A percentile compares a stretch with the other conserved stretches of the same genome.
Conservation (phyloP, 1,284 basidiomycete species). For the Apiotrichum akiyoshidainum region DNA sequence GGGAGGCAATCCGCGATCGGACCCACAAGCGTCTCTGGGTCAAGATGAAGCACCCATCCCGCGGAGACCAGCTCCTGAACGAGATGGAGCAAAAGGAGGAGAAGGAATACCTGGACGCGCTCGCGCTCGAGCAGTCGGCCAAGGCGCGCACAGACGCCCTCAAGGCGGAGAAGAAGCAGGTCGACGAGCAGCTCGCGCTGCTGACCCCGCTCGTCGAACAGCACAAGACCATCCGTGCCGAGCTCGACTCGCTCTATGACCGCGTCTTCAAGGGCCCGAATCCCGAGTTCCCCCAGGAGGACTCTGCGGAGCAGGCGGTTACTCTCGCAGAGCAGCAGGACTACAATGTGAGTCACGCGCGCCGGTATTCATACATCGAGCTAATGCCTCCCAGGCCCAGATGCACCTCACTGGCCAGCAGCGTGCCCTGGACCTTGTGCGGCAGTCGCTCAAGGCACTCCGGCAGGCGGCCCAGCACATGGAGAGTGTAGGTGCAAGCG, state of each 20-base stretch:
- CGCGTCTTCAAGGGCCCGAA: slow-evolving; percentile 21
- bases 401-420: slow-evolving; percentile 14
- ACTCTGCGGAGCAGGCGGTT: slow-evolving; percentile 15
- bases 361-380: neutral
- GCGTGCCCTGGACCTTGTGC: slow-evolving; percentile 16
- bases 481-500: neutral
- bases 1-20: slow-evolving; percentile 21
- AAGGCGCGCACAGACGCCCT: slow-evolving; percentile 22
- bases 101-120: slow-evolving; percentile 23
- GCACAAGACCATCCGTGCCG: slow-evolving; percentile 6
- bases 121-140: slow-evolving; percentile 19
- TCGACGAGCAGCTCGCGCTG: slow-evolving; percentile 3
- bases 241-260: slow-evolving; percentile 20
- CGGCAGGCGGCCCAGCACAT: slow-evolving; percentile 12
- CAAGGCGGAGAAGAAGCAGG: slow-evolving; percentile 7
- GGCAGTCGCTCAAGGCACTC: slow-evolving; percentile 6
- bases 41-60: slow-evolving; percentile 18
- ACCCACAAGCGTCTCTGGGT: slow-evolving; percentile 23
- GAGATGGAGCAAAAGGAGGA: slow-evolving; percentile 26
- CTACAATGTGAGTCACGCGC: slow-evolving; percentile 8
- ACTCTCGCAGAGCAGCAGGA: slow-evolving; percentile 3
- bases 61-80: slow-evolving; percentile 9
- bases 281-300: slow-evolving; percentile 22
- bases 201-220: slow-evolving; percentile 3
- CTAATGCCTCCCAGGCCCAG: slow-evolving; percentile 11